Percentiles rank a stretch among this genome's conserved stretches.
phyloP scores from a whole-genome alignment of 805 yeast genomes.

The Sugiyamaella qingdaonensis region DNA sequence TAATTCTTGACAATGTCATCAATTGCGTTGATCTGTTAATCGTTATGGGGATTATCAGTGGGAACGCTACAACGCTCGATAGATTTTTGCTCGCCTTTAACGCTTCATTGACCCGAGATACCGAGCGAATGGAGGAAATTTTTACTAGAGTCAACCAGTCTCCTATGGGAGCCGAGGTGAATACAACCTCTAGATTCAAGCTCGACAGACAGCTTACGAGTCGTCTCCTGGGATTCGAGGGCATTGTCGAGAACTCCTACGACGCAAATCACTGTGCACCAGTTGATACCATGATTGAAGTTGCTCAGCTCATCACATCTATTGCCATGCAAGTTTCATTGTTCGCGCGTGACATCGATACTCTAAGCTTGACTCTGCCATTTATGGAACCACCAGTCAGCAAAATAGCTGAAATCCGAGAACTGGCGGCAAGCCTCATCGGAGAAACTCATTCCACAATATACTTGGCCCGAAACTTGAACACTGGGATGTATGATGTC shows the following conservation, averaged over 20 bases:
- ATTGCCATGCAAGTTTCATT: conserved; percentile 5
- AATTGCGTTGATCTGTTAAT: conserved; percentile 6
- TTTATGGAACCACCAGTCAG: conserved; percentile 1
- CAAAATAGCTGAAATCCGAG: background rate
- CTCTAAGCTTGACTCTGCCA: background rate
- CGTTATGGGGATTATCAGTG: conserved; percentile 5
- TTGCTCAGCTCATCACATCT: conserved; percentile 1
- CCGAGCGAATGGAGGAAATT: conserved; percentile 8
- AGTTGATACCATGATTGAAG: conserved; percentile 10
- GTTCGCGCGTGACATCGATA: conserved; percentile 5
- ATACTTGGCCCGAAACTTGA: conserved; percentile 6
- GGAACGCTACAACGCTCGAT: conserved; percentile 9
- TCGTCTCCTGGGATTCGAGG: conserved; percentile 10
- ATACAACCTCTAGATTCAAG: conserved; percentile 10
- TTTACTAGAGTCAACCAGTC: conserved; percentile 9
- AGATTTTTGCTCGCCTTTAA: conserved; percentile 9
- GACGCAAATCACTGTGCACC: conserved; percentile 11
- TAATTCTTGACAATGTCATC: conserved; percentile 1
- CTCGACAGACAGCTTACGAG: conserved; percentile 7
- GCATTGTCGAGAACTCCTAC: conserved; percentile 11
- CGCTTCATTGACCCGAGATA: conserved; percentile 1
- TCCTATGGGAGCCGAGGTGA: conserved; percentile 12
- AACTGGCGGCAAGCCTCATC: conserved; percentile 3
- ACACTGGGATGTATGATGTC: conserved; percentile 13
- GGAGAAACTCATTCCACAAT: conserved; percentile 5